Percentiles rank a stretch among this genome's conserved stretches.
Conservation (phyloP, 371 early-diverging fungal species). For the Rhizopus stolonifer region DNA sequence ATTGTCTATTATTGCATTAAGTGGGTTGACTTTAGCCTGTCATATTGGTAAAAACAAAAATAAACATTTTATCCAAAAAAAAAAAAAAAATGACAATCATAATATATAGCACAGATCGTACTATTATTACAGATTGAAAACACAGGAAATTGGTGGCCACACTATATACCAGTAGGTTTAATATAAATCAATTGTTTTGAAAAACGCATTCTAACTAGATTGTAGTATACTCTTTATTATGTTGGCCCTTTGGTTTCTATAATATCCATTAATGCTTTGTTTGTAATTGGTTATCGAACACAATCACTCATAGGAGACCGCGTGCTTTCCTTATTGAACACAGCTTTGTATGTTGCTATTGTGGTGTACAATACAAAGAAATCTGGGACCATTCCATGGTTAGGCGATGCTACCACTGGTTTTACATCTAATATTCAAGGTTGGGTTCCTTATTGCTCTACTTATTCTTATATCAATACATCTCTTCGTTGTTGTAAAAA, state of each 20-base stretch:
- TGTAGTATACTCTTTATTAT: conserved; percentile 44
- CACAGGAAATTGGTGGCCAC: conserved; percentile 28
- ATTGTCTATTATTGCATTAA: conserved; percentile 2
- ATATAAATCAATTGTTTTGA: neutral
- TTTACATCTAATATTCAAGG: conserved; percentile 15
- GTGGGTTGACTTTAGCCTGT: conserved; percentile 17
- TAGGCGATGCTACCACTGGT: conserved; percentile 5
- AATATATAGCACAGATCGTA: conserved; percentile 33
- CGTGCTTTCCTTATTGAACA: conserved; percentile 24
- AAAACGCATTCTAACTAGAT: too few species aligned
- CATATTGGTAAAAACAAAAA: conserved; percentile 17
- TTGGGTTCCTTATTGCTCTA: conserved; percentile 27
- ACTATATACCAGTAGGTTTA: conserved; percentile 33
- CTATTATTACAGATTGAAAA: conserved; percentile 15
- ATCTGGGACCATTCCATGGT: conserved; percentile 35
- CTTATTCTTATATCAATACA: conserved; percentile 11
- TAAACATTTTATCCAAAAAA: neutral
- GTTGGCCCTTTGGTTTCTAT: conserved; percentile 40
- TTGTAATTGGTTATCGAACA: conserved; percentile 17
- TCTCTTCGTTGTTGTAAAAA: conserved; percentile 42
- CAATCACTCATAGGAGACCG: conserved; percentile 30
- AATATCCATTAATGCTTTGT: conserved; percentile 25
- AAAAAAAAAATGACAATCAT: neutral
- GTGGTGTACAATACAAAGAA: conserved; percentile 34
- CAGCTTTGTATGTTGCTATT: conserved; percentile 28